phyloP scores from a whole-genome alignment of 116 monocot species.

The Zostera marina region DNA sequence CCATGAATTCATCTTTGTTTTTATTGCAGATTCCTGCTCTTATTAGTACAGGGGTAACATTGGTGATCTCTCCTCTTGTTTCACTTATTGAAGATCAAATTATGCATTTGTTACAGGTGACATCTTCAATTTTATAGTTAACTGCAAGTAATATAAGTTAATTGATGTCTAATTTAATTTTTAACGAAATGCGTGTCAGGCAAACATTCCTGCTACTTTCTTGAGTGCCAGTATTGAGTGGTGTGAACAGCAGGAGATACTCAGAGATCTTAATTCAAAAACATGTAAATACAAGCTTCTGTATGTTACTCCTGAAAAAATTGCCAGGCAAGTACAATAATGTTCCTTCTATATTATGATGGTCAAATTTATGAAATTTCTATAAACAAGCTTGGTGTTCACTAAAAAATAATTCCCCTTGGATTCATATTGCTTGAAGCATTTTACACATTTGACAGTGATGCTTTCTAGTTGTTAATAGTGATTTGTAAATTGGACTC shows the following conservation, averaged over 20 bases:
- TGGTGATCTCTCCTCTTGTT: conserved; percentile 94
- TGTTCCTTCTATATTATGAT: not conserved
- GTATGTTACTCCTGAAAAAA: conserved; percentile 97
- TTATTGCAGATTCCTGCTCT: conserved; percentile 85
- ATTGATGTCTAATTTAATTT: not conserved
- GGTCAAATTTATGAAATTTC: not conserved
- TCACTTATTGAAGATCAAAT: conserved; percentile 99
- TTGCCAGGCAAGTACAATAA: conserved; percentile 57
- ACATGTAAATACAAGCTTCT: conserved; percentile 73
- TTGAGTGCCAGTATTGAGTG: conserved; percentile 83
- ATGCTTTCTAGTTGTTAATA: too few relatives aligned
- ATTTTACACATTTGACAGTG: not conserved
- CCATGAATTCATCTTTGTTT: not conserved
- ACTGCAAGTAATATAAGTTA: not conserved
- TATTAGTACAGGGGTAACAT: conserved; percentile 72
- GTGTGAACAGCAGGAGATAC: conserved; percentile 84
- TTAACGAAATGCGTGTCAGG: conserved; percentile 24
- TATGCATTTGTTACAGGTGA: conserved; percentile 95
- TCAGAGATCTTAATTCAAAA: conserved; percentile 61
- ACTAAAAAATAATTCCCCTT: not conserved
- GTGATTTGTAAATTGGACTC: too few relatives aligned
- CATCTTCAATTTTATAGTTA: not conserved
- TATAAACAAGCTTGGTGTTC: not conserved
- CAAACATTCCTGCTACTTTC: conserved; percentile 91
- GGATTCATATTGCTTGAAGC: not conserved